Conservation (phyloP, 345 rosid genomes). For the Gossypium ekmanianum region DNA sequence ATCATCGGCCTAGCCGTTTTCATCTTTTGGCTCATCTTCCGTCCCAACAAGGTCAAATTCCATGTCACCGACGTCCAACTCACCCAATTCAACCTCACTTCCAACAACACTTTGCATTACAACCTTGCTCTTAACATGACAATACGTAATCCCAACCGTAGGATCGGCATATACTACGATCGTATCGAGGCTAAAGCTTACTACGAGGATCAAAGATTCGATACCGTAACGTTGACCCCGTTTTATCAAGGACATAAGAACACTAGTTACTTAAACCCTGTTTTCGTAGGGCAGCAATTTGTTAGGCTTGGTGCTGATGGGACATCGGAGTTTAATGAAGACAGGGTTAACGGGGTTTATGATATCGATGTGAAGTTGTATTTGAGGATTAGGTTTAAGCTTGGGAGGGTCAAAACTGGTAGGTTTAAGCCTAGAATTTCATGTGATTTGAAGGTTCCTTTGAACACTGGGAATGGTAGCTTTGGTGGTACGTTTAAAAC, state of each 20-base stretch:
- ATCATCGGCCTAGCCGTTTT: slow-evolving; percentile 44
- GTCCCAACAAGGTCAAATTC: slow-evolving; percentile 49
- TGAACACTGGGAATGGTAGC: slow-evolving; percentile 29
- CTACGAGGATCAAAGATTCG: slow-evolving; percentile 41
- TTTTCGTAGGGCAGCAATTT: slow-evolving; percentile 35
- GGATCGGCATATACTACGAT: slow-evolving; percentile 49
- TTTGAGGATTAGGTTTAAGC: slow-evolving; percentile 57
- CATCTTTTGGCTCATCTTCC: slow-evolving; percentile 58
- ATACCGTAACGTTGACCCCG: slow-evolving; percentile 27
- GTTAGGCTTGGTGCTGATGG: slow-evolving; percentile 31
- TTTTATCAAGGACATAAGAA: slow-evolving; percentile 83
- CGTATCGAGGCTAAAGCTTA: slow-evolving; percentile 46
- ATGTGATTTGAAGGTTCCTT: slow-evolving; percentile 62
- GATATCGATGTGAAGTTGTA: slow-evolving; percentile 48
- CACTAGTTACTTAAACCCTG: slow-evolving; percentile 44
- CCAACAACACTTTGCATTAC: slow-evolving; percentile 31
- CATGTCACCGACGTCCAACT: slow-evolving; percentile 46
- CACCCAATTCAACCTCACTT: slow-evolving; percentile 44
- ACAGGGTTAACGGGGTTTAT: slow-evolving; percentile 39
- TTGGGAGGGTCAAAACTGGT: slow-evolving; percentile 47
- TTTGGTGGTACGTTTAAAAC: slow-evolving; percentile 18
- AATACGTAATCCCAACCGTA: slow-evolving; percentile 59
- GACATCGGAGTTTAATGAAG: slow-evolving; percentile 27
- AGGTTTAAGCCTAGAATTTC: slow-evolving; percentile 51
- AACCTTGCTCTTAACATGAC: slow-evolving; percentile 48